Evolutionary conservation across 371 early-diverging fungal genomes (phyloP), one percentile per base, ranked within the genome.

Genomic region (Apophysomyces ossiformis): DNA sequence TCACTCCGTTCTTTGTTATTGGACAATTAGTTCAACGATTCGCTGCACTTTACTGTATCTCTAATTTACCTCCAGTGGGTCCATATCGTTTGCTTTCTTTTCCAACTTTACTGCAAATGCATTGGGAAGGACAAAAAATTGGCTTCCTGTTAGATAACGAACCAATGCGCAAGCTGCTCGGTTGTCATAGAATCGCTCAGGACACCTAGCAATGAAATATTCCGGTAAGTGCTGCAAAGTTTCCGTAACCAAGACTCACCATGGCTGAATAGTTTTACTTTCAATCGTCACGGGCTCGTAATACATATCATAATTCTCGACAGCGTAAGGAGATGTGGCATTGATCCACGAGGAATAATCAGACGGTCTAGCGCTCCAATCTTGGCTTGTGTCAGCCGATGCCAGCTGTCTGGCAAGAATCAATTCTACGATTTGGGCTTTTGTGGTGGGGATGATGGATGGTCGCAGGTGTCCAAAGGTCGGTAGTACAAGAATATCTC

Each of bases 251-350:
- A 3, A 7, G 21, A 16, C 35, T 69, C 71, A 78, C 83, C 81
- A 83, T 35, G 81, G 81, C 16, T 77, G 79, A 9, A 75, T 68
- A 0, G 69, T 66, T 37, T 78, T 79, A 39, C 76, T 77, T 56
- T 76, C 73, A 46, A 83, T 73, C 9, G 79, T 75, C 1, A 83
- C 73, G 11, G 84, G 84, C 38, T 81, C 76, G 44, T 83, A 83
- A 45, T 81, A 77, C 9, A 72, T 69, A 59, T 83, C 81, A 37
- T 83, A 83, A 35, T 75, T 71, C 9, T 79, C 71, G 13, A 81
- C 72, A 12, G 76, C 47, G 50, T 81, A 81, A 6, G 77, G 32
- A 8, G 68, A 65, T 3, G 70, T 70, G 1, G 76, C 76, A 37
- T 72, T 65, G 39, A 64, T 66, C 84, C 84, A 83, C 8, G 54